Conservation (phyloP, 257 asterid species). For the Haberlea rhodopensis region DNA sequence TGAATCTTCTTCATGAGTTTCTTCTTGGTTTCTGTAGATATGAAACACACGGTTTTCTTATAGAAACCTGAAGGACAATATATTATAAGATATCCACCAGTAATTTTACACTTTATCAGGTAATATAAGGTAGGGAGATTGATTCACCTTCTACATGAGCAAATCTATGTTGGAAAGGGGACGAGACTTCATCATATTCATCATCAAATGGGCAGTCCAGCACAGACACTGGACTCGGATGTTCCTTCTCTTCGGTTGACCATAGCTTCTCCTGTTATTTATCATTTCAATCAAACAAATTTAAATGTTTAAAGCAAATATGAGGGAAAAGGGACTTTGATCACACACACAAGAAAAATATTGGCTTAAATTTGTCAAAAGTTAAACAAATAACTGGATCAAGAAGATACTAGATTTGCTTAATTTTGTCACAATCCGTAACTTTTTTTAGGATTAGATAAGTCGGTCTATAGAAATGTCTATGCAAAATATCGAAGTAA, state of each 20-base stretch:
- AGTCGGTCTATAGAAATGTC: no score
- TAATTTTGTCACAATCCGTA: neutral
- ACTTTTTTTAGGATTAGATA: no score
- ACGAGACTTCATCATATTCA: constrained; percentile 73
- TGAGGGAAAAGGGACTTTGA: no score
- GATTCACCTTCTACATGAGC: constrained; percentile 51
- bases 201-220: constrained; percentile 80
- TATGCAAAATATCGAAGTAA: no score
- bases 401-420: neutral
- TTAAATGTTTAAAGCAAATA: constrained; percentile 1
- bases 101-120: neutral
- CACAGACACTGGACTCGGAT: constrained; percentile 81
- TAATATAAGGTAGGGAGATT: neutral
- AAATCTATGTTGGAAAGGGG: constrained; percentile 55
- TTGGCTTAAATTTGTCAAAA: no score
- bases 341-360: neutral
- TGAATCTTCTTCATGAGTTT: constrained; percentile 57
- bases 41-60: neutral
- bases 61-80: neutral
- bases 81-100: neutral
- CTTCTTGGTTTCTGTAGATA: constrained; percentile 49
- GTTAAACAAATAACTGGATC: no score
- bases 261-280: constrained; percentile 45
- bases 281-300: constrained; percentile 12
- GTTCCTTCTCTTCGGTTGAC: constrained; percentile 69